Conservation (phyloP, 179 eudicot species). For the Dionaea muscipula region DNA sequence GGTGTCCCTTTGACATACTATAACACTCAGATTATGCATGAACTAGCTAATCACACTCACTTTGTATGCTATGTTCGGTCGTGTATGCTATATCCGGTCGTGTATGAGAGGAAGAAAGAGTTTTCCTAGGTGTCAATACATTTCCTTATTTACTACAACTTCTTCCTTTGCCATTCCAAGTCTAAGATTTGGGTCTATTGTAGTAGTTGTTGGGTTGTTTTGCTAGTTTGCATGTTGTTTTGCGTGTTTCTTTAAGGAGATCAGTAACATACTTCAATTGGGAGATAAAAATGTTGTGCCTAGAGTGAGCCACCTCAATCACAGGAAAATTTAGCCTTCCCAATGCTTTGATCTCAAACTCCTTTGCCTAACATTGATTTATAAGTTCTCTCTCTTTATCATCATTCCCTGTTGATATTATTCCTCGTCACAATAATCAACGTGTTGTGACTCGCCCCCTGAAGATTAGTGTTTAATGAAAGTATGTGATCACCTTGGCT, state of each 20-base stretch:
- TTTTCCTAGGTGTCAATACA: neutral
- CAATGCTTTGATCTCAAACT: no score
- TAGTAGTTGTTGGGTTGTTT: neutral
- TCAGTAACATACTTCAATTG: slow-evolving; percentile 1
- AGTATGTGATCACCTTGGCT: neutral
- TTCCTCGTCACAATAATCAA: neutral
- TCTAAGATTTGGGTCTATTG: slow-evolving; percentile 1
- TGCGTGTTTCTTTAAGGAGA: neutral
- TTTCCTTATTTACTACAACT: neutral
- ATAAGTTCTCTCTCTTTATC: neutral
- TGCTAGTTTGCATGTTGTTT: neutral
- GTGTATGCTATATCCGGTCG: no score
- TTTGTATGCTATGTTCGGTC: no score
- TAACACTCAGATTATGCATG: neutral
- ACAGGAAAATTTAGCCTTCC: neutral
- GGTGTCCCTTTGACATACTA: neutral
- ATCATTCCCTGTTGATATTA: neutral
- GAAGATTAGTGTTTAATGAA: slow-evolving; percentile 2
- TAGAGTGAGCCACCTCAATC: neutral
- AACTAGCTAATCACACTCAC: no score
- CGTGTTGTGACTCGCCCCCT: neutral
- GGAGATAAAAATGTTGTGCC: slow-evolving; percentile 2
- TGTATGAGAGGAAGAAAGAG: neutral
- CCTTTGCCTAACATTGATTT: neutral
- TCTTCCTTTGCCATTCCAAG: neutral